Base-by-base conservation (phyloP, 2,329 filamentous ascomycete species). In the Fonsecaea erecta region DNA sequence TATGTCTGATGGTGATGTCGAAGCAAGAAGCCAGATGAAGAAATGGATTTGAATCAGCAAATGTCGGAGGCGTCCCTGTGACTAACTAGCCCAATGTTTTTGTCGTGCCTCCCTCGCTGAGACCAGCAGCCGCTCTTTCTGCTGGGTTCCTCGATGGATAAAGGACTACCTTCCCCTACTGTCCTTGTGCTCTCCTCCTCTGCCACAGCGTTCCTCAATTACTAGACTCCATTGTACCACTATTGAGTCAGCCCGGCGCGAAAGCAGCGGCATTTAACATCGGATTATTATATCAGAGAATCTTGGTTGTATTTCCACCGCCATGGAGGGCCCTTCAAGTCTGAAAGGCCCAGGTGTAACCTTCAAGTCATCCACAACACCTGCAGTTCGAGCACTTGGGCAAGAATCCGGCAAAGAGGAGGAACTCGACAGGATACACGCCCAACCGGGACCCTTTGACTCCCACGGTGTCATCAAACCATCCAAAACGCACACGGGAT, bases 401-500 rank as follows among this genome's bases (percentile, higher is more conserved):
- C 48, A 21, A 32, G 43, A 35, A 37, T 26, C 43, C 30, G 11
- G 12, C 21, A 60, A 60, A 60, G 57, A 60, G 11, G 46, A 28
- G 9, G 57, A 46, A 18, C 34, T 48, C 21, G 51, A 52, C 12
- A 32, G 11, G 6, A 11, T 40, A 18, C 34, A 37, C 12, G 28
- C 24, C 24, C 30, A 18, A 12, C 9, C 57, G 2, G 57, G 34
- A 16, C 9, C 43, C 6, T 12, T 28, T 6, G 14, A 52, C 9
- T 51, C 52, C 21, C 34, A 46, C 21, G 24, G 59, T 26, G 51
- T 60, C 18, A 46, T 21, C 7, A 40, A 52, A 35, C 34, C 26
- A 24, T 46, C 35, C n/a, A 64, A 51, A 34, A 55, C 64, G 35
- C 26, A 37, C 8, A 66, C 65, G 6, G 65, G 60, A 34, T 26